A percentile compares a stretch with the other conserved stretches of the same genome.
These are phyloP conservation scores for Scedosporium dehoogii DNA, from an alignment of 2,329 filamentous ascomycete genomes.

Conservation along the genomic window DNA sequence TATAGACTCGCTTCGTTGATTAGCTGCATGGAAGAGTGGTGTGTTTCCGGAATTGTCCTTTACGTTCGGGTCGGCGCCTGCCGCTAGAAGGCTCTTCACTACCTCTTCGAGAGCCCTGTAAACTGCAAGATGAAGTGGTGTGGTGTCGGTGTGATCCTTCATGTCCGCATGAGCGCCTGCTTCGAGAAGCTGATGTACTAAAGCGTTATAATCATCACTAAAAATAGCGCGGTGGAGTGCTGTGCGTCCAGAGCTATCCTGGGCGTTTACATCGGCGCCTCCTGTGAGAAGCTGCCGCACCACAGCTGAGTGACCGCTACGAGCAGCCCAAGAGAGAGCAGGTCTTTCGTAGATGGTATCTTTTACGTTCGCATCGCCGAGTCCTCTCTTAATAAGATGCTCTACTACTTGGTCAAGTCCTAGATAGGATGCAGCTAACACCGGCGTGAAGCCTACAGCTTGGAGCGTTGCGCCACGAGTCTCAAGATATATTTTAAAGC, in stretches of 20 bases:
- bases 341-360: background rate
- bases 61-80: no score
- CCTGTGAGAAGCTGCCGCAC: background rate
- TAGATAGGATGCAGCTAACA: background rate
- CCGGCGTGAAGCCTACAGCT: background rate
- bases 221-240: background rate
- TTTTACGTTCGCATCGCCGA: background rate
- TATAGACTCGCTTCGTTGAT: no score
- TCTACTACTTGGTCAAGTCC: background rate
- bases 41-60: no score
- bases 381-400: background rate
- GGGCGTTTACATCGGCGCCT: background rate
- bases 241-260: background rate
- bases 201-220: background rate
- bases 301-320: background rate
- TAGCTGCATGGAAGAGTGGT: no score
- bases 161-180: background rate
- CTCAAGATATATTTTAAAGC: background rate
- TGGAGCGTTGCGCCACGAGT: background rate
- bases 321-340: background rate
- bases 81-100: background rate
- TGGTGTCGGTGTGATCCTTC: background rate
- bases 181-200: background rate
- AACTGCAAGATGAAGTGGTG: background rate
- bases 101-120: background rate